A percentile compares a stretch with the other conserved stretches of the same genome.
Conservation (phyloP, 1,139 yeast species). For the Debaryomycetaceae sp. region DNA sequence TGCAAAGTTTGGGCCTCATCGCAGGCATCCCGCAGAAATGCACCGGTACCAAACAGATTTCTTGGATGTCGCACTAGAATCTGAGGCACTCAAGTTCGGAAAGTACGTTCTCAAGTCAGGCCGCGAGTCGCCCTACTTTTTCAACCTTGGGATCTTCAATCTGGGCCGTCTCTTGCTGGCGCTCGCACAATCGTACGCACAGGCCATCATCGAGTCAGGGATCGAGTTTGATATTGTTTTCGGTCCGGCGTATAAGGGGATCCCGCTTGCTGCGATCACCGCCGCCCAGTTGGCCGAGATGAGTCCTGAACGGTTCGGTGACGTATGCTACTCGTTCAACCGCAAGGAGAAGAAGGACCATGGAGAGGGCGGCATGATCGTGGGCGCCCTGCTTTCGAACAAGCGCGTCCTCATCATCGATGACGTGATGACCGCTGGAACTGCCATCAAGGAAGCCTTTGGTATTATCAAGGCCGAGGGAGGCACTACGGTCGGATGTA, state of each 20-base stretch:
- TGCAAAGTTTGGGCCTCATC: no score
- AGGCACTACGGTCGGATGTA: conserved; percentile 73
- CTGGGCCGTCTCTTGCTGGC: conserved; percentile 69
- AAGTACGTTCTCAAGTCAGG: conserved; percentile 85
- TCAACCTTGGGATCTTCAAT: conserved; percentile 84
- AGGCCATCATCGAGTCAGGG: conserved; percentile 70
- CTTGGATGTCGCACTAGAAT: conserved; percentile 69
- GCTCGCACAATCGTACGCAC: conserved; percentile 81
- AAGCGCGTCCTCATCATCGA: conserved; percentile 78
- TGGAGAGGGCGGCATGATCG: conserved; percentile 96
- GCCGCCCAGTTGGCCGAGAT: conserved; percentile 86
- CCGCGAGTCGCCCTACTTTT: conserved; percentile 89
- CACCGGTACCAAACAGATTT: conserved; percentile 49
- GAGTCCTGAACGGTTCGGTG: conserved; percentile 62
- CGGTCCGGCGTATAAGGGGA: conserved; percentile 98
- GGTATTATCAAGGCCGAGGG: conserved; percentile 59
- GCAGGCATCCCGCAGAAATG: no score
- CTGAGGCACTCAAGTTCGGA: conserved; percentile 79
- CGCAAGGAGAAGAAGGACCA: conserved; percentile 94
- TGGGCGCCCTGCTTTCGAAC: conserved; percentile 65
- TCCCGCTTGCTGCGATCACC: conserved; percentile 88
- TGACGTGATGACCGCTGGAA: conserved; percentile 98
- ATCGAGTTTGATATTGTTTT: conserved; percentile 82
- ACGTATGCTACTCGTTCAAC: conserved; percentile 64
- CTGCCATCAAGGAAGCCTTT: conserved; percentile 93